Evolutionary conservation across 139 green algal species (phyloP), one percentile per base, ranked within the genome.

Genomic region (Chlamydomonas schloesseri): DNA sequence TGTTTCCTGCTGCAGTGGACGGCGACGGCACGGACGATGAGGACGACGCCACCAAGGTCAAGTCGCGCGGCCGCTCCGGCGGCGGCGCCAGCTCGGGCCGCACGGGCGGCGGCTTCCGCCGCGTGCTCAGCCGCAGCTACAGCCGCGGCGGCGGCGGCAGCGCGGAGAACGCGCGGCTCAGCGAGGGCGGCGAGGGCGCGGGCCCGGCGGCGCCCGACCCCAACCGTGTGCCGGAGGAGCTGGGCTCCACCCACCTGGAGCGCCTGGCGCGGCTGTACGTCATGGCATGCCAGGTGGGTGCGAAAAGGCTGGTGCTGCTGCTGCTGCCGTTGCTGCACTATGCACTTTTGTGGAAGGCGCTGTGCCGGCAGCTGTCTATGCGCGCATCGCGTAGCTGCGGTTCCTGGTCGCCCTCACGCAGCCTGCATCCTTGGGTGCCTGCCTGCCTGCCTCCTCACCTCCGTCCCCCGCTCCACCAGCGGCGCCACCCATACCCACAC

Each of bases 261-360:
- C 62, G 87, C 57, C 69, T 94, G 50, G 55, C 92, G 31, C 87
- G 89, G 15, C 89, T 91, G 18, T 91, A 87, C 55, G 67, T 88
- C 29, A 89, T 92, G 82, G 70, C 81, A 29, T 69, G 42, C 36
- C 58, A 87, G 71, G 62, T 79, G 46, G 23, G 53, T 26, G 37
- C 68, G 46, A 4, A 17, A 1, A 55, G 70, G 36, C 6, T 11
- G 60, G n/a, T n/a, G n/a, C n/a, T n/a, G n/a, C n/a, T n/a, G n/a
- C n/a, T n/a, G n/a, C n/a, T n/a, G n/a, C n/a, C n/a, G n/a, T n/a
- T n/a, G n/a, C n/a, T n/a, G n/a, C n/a, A n/a, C n/a, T n/a, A n/a
- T n/a, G n/a, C n/a, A n/a, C n/a, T n/a, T n/a, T n/a, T n/a, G n/a
- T n/a, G n/a, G n/a, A n/a, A n/a, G n/a, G n/a, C n/a, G n/a, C n/a